Evolutionary conservation across 306 rosid genomes (phyloP).

Genomic region (Rosa lucieae): DNA sequence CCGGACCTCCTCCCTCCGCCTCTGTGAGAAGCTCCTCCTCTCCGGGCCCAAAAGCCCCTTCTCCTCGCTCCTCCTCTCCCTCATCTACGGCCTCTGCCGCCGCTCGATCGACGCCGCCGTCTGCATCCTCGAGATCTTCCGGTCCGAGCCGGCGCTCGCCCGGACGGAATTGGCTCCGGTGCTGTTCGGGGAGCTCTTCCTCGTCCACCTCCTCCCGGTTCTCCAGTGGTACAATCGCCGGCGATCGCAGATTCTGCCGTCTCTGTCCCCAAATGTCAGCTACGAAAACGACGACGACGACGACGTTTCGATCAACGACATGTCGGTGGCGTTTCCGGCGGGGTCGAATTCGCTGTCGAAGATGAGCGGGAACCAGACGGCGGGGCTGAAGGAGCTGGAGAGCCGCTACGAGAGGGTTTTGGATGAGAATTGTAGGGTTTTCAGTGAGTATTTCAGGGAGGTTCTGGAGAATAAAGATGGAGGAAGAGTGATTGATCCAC

Average conservation of each 20-base stretch:
- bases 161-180: constrained; percentile 65
- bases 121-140: constrained; percentile 52
- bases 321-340: constrained; percentile 39
- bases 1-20: constrained; percentile 51
- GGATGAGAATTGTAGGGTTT: constrained; percentile 60
- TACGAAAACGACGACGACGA: constrained; percentile 43
- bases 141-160: constrained; percentile 48
- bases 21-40: constrained; percentile 65
- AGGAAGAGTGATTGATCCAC: constrained; percentile 30
- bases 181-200: constrained; percentile 66
- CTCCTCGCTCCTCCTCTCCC: constrained; percentile 64
- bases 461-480: constrained; percentile 41
- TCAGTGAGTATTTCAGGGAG: constrained; percentile 54
- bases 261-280: constrained; percentile 6
- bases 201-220: constrained; percentile 67
- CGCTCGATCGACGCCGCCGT: constrained; percentile 46
- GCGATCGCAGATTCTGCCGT: constrained; percentile 47
- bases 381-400: constrained; percentile 66
- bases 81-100: constrained; percentile 47
- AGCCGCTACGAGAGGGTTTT: constrained; percentile 55
- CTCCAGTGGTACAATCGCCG: constrained; percentile 50
- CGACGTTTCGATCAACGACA: constrained; percentile 40
- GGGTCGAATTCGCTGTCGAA: constrained; percentile 55
- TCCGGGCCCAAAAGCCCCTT: constrained; percentile 42
- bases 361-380: constrained; percentile 64